phyloP scores from a whole-genome alignment of 2,329 filamentous ascomycete genomes.

The Penicillium sp. region DNA sequence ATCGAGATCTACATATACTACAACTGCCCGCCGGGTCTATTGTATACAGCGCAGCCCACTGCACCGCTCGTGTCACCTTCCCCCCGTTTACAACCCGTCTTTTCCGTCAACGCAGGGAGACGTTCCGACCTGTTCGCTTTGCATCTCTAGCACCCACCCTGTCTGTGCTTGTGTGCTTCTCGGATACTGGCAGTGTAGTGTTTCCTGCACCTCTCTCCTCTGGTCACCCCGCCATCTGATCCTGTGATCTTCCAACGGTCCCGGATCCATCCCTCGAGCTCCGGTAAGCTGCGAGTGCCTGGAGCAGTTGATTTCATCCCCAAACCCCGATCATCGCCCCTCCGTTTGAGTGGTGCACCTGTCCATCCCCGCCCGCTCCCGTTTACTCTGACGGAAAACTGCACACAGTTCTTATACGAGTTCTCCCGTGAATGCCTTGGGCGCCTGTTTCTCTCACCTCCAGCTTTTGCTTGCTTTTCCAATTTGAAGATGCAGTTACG shows the following conservation, averaged over 20 bases:
- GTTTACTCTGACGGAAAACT: not conserved
- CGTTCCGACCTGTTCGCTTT: slow-evolving; percentile 9
- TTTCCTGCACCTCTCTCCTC: slow-evolving; percentile 14
- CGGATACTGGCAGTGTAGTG: slow-evolving; percentile 22
- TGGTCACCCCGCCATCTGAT: slow-evolving; percentile 10
- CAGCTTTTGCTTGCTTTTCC: not conserved
- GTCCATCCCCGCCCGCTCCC: not conserved
- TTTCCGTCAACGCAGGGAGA: slow-evolving; percentile 13
- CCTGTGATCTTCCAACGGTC: slow-evolving; percentile 5
- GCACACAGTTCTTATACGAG: slow-evolving; percentile 1
- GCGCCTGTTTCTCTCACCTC: not conserved
- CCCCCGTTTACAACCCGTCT: slow-evolving; percentile 16
- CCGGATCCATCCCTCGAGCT: slow-evolving; percentile 6
- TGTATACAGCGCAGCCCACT: not conserved
- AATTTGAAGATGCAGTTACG: slow-evolving; percentile 5
- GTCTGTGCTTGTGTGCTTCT: slow-evolving; percentile 13
- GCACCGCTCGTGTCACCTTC: slow-evolving; percentile 24
- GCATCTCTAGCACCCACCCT: slow-evolving; percentile 4
- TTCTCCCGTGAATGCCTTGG: not conserved
- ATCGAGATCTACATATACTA: not conserved
- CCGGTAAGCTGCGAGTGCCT: slow-evolving; percentile 13
- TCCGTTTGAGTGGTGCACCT: slow-evolving; percentile 7
- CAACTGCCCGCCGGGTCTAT: not conserved
- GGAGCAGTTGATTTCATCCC: not conserved
- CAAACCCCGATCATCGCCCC: not conserved